A percentile compares a stretch with the other conserved stretches of the same genome.
Conservation (phyloP, 345 rosid genomes). For the Pistacia atlantica region DNA sequence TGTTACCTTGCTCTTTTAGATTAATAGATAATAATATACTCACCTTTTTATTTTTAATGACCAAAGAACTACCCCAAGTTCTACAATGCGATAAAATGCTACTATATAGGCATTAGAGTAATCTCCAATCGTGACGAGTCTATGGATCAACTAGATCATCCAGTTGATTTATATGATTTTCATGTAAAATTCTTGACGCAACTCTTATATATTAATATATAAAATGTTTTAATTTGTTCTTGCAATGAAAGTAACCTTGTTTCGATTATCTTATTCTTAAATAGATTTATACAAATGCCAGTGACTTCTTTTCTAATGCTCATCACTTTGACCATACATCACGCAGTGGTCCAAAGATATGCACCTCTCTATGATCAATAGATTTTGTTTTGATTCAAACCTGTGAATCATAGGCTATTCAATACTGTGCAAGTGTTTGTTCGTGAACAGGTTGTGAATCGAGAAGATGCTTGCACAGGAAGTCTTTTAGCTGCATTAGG, state of each 20-base stretch:
- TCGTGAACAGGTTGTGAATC: too few species aligned
- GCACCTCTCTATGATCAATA: not conserved
- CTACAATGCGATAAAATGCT: constrained; percentile 67
- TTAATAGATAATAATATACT: too few species aligned
- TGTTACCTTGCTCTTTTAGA: too few species aligned
- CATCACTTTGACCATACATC: constrained; percentile 67
- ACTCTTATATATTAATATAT: not conserved
- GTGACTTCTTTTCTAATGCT: constrained; percentile 58
- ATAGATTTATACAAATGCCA: constrained; percentile 81
- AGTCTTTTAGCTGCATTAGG: too few species aligned
- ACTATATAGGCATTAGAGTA: constrained; percentile 81
- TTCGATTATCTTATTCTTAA: constrained; percentile 13
- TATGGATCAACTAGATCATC: constrained; percentile 67
- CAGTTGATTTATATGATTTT: constrained; percentile 82
- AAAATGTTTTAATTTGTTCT: not conserved
- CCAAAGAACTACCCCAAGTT: constrained; percentile 93
- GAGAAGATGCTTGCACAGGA: too few species aligned
- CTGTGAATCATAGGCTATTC: too few species aligned
- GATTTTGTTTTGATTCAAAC: too few species aligned
- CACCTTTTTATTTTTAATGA: not conserved
- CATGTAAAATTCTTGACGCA: constrained; percentile 51
- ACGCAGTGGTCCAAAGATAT: constrained; percentile 86
- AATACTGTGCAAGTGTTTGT: too few species aligned
- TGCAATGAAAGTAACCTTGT: not conserved
- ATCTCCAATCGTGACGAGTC: constrained; percentile 97